These are phyloP conservation scores for Brachypodium distachyon DNA, from an alignment of 202 grass and related monocot species.

Conservation along the genomic window DNA sequence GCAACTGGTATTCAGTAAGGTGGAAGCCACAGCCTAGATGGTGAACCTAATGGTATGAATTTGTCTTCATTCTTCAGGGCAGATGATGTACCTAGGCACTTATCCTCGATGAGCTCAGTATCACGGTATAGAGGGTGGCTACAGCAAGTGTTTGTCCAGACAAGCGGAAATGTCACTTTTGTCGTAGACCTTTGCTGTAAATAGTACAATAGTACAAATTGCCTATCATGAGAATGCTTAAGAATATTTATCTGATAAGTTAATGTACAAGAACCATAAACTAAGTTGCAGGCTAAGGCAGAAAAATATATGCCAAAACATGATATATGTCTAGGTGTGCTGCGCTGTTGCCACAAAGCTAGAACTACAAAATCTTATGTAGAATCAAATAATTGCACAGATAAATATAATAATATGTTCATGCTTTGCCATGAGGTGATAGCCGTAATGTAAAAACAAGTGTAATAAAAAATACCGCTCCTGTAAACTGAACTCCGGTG, in stretches of 20 bases:
- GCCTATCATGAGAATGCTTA: not conserved
- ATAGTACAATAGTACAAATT: constrained; percentile 3
- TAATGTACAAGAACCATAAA: not conserved
- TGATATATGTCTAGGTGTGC: not conserved
- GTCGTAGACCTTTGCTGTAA: constrained; percentile 83
- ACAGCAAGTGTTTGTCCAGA: constrained; percentile 97
- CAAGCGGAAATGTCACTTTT: constrained; percentile 96
- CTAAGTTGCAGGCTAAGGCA: not conserved
- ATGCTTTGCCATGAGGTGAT: not conserved
- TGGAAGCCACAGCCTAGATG: not conserved
- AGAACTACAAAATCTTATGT: not conserved
- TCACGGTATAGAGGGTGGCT: constrained; percentile 92
- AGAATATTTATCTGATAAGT: not conserved
- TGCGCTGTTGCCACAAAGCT: not conserved
- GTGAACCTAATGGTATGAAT: not conserved
- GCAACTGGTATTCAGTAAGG: not conserved
- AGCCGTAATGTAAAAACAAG: not conserved
- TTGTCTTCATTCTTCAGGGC: not conserved
- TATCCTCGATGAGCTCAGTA: constrained; percentile 81
- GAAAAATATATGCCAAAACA: not conserved
- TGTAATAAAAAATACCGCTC: not conserved
- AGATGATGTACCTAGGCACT: constrained; percentile 43
- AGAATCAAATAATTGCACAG: not conserved
- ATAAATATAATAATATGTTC: not conserved
- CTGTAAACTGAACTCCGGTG: not conserved